phyloP scores from a whole-genome alignment of 495 filamentous ascomycete species.

The Evernia prunastri region DNA sequence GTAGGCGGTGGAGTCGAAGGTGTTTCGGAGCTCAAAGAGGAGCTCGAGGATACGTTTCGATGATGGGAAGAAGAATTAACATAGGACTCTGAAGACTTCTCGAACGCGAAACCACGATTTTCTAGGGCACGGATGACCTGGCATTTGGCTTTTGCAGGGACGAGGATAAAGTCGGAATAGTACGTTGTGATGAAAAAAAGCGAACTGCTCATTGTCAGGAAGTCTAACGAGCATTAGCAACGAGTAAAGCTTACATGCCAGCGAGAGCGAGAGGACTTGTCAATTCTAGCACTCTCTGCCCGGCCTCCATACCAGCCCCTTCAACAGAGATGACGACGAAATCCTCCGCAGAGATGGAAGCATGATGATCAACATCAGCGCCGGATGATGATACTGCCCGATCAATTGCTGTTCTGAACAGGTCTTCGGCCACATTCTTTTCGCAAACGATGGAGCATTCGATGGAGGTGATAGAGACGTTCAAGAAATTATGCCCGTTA shows the following conservation, averaged over 20 bases:
- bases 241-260: slow-evolving; percentile 58
- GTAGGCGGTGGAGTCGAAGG: slow-evolving; percentile 72
- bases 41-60: slow-evolving; percentile 43
- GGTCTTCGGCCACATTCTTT: slow-evolving; percentile 56
- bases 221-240: slow-evolving; percentile 5
- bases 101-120: slow-evolving; percentile 75
- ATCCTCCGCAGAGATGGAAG: slow-evolving; percentile 67
- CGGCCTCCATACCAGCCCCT: slow-evolving; percentile 82
- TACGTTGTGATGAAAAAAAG: slow-evolving; percentile 99
- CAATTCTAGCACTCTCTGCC: slow-evolving; percentile 86
- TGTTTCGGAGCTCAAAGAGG: slow-evolving; percentile 39
- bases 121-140: slow-evolving; percentile 73
- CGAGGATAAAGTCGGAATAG: slow-evolving; percentile 93
- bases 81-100: slow-evolving; percentile 63
- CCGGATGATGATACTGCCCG: slow-evolving; percentile 38
- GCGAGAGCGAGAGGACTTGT: slow-evolving; percentile 87
- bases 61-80: slow-evolving; percentile 47
- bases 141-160: slow-evolving; percentile 64
- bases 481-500: slow-evolving; percentile 66
- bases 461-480: slow-evolving; percentile 85
- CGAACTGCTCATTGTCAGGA: slow-evolving; percentile 43
- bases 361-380: slow-evolving; percentile 2
- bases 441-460: slow-evolving; percentile 93
- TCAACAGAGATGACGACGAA: slow-evolving; percentile 85
- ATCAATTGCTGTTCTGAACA: slow-evolving; percentile 66